These are phyloP conservation scores for Tetrapisispora arboricola DNA, from an alignment of 805 yeast genomes.

Conservation along the genomic window DNA sequence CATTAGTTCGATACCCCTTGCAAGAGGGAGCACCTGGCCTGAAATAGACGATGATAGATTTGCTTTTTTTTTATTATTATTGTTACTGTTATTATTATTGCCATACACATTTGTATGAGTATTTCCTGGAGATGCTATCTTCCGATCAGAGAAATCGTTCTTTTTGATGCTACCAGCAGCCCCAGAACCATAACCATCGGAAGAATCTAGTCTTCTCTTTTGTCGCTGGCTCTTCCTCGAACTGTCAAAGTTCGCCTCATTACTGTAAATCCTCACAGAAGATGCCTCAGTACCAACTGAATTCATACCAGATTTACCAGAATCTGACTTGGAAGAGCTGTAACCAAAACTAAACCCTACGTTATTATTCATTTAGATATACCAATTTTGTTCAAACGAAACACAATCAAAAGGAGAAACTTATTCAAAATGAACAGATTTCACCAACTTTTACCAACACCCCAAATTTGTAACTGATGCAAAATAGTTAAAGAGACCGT, in stretches of 20 bases:
- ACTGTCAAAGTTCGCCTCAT: neutral
- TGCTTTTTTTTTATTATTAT: constrained; percentile 13
- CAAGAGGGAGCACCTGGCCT: constrained; percentile 25
- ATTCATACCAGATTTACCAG: neutral
- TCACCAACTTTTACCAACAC: too few species aligned
- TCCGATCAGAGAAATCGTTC: neutral
- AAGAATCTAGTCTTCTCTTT: constrained; percentile 1
- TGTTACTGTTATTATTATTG: constrained; percentile 1
- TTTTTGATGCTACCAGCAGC: neutral
- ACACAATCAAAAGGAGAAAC: too few species aligned
- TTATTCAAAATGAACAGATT: too few species aligned
- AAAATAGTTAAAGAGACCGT: too few species aligned
- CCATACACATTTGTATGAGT: too few species aligned
- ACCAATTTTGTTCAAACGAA: too few species aligned
- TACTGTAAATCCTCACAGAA: too few species aligned
- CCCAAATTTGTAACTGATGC: too few species aligned
- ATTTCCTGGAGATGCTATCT: neutral
- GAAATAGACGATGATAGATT: constrained; percentile 12
- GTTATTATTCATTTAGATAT: neutral
- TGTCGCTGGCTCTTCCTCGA: neutral
- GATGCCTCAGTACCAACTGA: too few species aligned
- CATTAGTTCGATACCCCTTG: constrained; percentile 27
- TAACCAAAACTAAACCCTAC: constrained; percentile 17
- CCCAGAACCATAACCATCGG: neutral
- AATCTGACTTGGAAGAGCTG: constrained; percentile 3